Evolutionary conservation across 495 filamentous ascomycete species (phyloP).

Genomic region (Apiosordaria backusii): DNA sequence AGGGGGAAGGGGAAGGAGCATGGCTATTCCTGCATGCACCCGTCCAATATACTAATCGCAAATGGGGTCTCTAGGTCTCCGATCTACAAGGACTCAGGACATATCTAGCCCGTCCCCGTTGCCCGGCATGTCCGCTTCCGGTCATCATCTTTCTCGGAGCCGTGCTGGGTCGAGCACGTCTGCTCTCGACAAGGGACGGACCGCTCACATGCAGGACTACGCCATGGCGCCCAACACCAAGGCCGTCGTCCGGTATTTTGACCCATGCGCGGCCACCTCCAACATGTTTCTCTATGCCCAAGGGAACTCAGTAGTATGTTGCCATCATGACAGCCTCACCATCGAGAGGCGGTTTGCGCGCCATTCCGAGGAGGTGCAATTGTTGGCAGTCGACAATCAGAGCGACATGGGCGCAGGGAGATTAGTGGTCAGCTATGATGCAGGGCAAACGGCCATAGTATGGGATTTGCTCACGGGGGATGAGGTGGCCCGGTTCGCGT

Average conservation of each 20-base stretch:
- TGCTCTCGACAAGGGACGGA: constrained; percentile 38
- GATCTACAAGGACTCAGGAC: constrained; percentile 18
- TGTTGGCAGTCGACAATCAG: constrained; percentile 86
- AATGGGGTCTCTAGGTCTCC: constrained; percentile 20
- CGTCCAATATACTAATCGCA: constrained; percentile 15
- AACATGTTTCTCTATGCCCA: constrained; percentile 85
- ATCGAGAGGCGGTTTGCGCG: constrained; percentile 83
- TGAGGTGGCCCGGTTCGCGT: constrained; percentile 83
- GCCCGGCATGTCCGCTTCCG: constrained; percentile 43
- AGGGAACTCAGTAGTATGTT: constrained; percentile 69
- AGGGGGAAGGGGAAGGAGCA: not conserved
- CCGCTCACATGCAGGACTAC: constrained; percentile 42
- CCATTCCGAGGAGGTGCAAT: constrained; percentile 76
- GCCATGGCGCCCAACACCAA: constrained; percentile 52
- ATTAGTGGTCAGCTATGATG: constrained; percentile 90
- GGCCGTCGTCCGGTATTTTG: constrained; percentile 56
- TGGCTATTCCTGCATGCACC: constrained; percentile 16
- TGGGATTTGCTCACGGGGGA: constrained; percentile 95
- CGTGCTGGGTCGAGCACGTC: constrained; percentile 60
- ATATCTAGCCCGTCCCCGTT: constrained; percentile 30
- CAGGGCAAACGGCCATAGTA: constrained; percentile 85
- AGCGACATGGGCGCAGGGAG: constrained; percentile 83
- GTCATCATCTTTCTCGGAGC: constrained; percentile 48
- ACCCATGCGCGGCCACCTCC: constrained; percentile 81
- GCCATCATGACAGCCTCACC: constrained; percentile 87